Evolutionary conservation across 371 early-diverging fungal genomes (phyloP), one percentile per base, ranked within the genome.

Genomic region (Haplosporangium sp.): DNA sequence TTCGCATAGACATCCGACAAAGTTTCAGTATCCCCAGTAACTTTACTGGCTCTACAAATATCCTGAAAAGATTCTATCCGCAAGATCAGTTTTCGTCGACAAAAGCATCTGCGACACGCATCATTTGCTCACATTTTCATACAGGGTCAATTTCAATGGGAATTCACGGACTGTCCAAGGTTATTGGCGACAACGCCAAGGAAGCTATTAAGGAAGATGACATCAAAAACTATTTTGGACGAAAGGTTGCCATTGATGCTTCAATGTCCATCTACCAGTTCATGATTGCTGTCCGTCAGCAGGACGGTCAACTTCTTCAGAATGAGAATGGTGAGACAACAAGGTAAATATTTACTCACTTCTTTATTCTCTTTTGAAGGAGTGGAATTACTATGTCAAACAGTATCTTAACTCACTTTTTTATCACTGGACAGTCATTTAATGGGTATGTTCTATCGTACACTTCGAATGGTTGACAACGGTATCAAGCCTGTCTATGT

Each of bases 241-340:
- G 98, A 68, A 99, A 97, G 83, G 94, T 99, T 9, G 99, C 99
- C 34, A 96, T 99, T 69, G 99, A 99, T 84, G 99, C 98, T 11
- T 97, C 97, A 57, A 99, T 97, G 95, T 94, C 93, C 67, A 94
- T 99, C 59, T 99, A 99, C 85, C 99, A 99, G 90, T 99, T 99
- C 86, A 92, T 99, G 85, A 96, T 99, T 72, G 99, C 99, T 6
- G 99, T 99, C 42, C 89, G 99, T 58, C 91, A 90, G 70, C 86
- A 89, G 39, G 98, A 98, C 69, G 99, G 99, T 3, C 90, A 93
- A 78, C 88, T 94, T 64, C 89, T 99, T 50, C 94, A 93, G 19
- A 96, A 95, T 66, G 94, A 91, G 71, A 88, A 88, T 10, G 99
- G 99, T 48, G 94, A 96, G 71, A 97, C 98, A 0, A 99, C 99